phyloP scores from a whole-genome alignment of 768 basidiomycete species.

The Tylopilus cervinicoccineus region DNA sequence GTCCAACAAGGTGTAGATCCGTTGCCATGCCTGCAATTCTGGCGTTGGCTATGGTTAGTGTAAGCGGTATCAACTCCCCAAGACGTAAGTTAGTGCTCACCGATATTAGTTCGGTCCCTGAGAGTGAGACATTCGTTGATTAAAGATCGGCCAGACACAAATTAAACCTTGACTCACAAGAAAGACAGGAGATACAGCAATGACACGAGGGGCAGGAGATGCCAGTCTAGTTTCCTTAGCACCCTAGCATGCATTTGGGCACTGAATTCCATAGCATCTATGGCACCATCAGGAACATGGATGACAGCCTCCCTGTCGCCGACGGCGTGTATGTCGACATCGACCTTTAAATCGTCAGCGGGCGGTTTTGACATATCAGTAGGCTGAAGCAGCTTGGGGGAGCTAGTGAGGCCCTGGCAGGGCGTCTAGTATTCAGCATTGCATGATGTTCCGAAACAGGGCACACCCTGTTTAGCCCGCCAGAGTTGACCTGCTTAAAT shows the following conservation, averaged over 20 bases:
- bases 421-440: neutral
- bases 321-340: neutral
- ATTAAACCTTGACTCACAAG: conserved; percentile 9
- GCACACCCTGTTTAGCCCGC: neutral
- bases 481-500: too few relatives aligned
- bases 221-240: conserved; percentile 20
- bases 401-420: conserved; percentile 2
- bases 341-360: conserved; percentile 1
- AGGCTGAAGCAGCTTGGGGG: neutral
- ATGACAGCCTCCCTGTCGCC: conserved; percentile 4
- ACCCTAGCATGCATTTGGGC: conserved; percentile 3
- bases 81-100: conserved; percentile 18
- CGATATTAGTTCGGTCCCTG: conserved; percentile 45
- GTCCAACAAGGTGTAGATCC: conserved; percentile 35
- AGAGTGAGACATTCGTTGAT: neutral
- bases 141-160: neutral
- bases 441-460: conserved; percentile 1
- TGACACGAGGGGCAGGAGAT: conserved; percentile 16
- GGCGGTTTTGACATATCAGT: conserved; percentile 1
- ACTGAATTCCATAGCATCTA: neutral
- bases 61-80: conserved; percentile 1
- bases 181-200: conserved; percentile 16
- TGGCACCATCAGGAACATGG: neutral
- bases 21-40: conserved; percentile 42
- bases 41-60: conserved; percentile 32